Evolutionary conservation across 306 rosid genomes (phyloP), one percentile per base, ranked within the genome.

Genomic region (Glycyrrhiza uralensis): DNA sequence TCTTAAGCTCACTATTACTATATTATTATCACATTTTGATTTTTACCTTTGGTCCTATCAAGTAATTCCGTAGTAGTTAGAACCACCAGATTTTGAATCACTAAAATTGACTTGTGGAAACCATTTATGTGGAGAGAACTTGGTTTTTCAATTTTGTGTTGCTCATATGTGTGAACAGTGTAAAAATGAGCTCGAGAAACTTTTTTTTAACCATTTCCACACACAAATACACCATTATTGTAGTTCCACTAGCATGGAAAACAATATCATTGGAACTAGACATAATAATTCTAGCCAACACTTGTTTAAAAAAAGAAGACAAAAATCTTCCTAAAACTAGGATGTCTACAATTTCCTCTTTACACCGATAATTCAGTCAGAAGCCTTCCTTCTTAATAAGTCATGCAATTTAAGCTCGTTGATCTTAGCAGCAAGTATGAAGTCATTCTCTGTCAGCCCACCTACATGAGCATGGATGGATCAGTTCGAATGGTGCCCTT

Each of bases 371-470:
- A 64, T 32, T 81, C 67, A 70, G 63, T 46, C 47, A 1, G 87
- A 32, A 71, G 75, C 81, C 66, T 89, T 83, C 75, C 69, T 79
- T 61, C 96, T 80, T 28, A 89, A 71, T 13, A 92, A 81, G 49
- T 75, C 68, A 32, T 88, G 85, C 79, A 86, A 15, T 52, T 81
- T 73, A 45, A 92, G 82, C 54, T 39, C 72, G 47, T 77, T 83
- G 82, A 92, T 86, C 84, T 90, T 92, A 24, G 96, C 85, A 76
- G 98, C 98, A 38, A 92, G 95, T 65, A 92, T 92, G 87, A 92
- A 92, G 82, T 90, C 98, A 59, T 92, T 92, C 82, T 88, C 91
- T 3, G 96, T 92, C 82, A 92, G 81, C 32, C 98, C 98, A 69
- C 92, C 97, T 92, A 83, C 87, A 77, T 39, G 74, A 66, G 66